Base-by-base conservation (phyloP, 2,329 filamentous ascomycete genomes). In the Emmonsiellopsis sp. region DNA sequence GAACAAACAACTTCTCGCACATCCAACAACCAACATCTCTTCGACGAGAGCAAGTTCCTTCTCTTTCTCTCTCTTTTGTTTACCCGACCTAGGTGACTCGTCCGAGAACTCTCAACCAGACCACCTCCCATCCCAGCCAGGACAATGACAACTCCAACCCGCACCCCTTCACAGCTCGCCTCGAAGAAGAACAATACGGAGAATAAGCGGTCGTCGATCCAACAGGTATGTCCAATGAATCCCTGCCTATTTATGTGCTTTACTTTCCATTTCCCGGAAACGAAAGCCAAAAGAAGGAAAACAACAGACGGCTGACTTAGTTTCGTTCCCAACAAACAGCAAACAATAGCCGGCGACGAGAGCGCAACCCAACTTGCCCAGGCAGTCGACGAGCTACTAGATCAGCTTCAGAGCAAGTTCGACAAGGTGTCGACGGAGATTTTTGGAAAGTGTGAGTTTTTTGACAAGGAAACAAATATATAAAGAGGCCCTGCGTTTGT, bases 331-430 rank as follows among this genome's bases (percentile, higher is more conserved):
- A 36, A 36, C 14, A 34, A 49, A n/a, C 49, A 51, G 21, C 33
- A 62, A 54, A 33, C 49, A 50, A 39, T 49, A 8, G 44, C 50
- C 3, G 58, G 58, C 39, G 58, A 60, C 27, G 51, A 47, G n/a
- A 51, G 55, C 33, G 43, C 68, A 5, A 67, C 69, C 53, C 65
- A 92, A 65, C 79, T 94, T 53, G 84, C 84, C 2, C 82, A 82
- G 3, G 88, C 90, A 1, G 85, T 96, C 1, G 91, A 96, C 61
- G 88, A 95, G 42, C 79, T 96, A 2, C 75, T 96, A 3, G 89
- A 91, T 65, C 85, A 88, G 45, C 74, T 96, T 0, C 88, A 87
- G 50, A 85, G 82, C 68, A 95, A 95, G 68, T 95, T 95, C 68
- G 84, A 87, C 17, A 82, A 81, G 10, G 84, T 95, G 5, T 94